These are phyloP conservation scores for Ophiocordyceps camponoti-saundersi DNA, from an alignment of 2,329 filamentous ascomycete genomes.

Conservation along the genomic window DNA sequence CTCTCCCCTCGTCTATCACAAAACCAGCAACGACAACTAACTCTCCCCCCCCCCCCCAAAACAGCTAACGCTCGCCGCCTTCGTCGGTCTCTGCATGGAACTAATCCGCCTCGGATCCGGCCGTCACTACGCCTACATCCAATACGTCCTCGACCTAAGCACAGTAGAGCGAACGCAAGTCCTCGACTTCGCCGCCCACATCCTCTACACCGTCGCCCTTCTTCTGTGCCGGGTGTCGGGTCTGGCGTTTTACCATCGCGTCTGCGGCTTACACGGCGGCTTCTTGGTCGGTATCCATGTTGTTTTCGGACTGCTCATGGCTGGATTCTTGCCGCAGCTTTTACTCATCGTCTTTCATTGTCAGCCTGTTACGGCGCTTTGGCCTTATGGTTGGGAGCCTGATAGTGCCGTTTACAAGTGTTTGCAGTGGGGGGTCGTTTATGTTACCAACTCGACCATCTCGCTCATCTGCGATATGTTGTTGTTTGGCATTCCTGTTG, in stretches of 20 bases:
- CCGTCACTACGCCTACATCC: conserved; percentile 24
- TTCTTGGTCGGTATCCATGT: conserved; percentile 18
- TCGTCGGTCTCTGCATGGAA: conserved; percentile 23
- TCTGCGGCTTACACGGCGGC: conserved; percentile 20
- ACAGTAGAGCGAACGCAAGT: conserved; percentile 25
- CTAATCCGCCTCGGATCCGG: conserved; percentile 31
- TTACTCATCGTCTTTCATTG: conserved; percentile 34
- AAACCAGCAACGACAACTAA: not conserved
- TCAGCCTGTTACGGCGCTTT: conserved; percentile 28
- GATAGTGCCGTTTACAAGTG: conserved; percentile 22
- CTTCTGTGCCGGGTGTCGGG: conserved; percentile 32
- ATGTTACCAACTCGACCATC: conserved; percentile 27
- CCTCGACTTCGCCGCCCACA: conserved; percentile 31
- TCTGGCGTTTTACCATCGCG: conserved; percentile 31
- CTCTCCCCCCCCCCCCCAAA: not conserved
- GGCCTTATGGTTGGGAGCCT: conserved; percentile 32
- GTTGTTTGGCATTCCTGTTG: conserved; percentile 30
- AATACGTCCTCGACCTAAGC: conserved; percentile 25
- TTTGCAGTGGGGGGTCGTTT: conserved; percentile 32
- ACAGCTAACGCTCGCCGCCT: conserved; percentile 20
- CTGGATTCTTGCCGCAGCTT: conserved; percentile 28
- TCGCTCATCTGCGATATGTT: conserved; percentile 31
- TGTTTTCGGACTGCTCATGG: conserved; percentile 18
- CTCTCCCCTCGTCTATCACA: conserved; percentile 1
- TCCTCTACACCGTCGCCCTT: conserved; percentile 32